Percentiles rank a stretch among this genome's conserved stretches.
These are phyloP conservation scores for Mortierella sp. DNA, from an alignment of 371 early-diverging fungal genomes.

Conservation along the genomic window DNA sequence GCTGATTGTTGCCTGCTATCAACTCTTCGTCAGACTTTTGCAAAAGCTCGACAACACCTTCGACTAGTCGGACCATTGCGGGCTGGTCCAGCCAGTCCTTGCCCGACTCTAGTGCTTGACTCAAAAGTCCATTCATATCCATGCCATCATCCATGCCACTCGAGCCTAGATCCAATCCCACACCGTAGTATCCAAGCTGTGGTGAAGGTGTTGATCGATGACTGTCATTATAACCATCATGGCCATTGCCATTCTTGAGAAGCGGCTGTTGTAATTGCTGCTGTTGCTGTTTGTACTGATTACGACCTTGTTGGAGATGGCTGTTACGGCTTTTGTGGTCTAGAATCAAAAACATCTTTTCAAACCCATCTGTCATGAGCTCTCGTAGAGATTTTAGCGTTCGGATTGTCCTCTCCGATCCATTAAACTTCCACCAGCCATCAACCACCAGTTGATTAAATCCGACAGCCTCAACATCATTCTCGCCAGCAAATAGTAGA, in stretches of 20 bases:
- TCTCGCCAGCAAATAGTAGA: conserved; percentile 57
- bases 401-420: conserved; percentile 53
- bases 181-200: conserved; percentile 53
- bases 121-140: conserved; percentile 45
- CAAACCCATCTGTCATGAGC: conserved; percentile 52
- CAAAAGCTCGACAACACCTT: conserved; percentile 45
- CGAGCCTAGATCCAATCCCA: conserved; percentile 42
- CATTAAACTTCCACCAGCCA: conserved; percentile 55
- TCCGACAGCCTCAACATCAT: conserved; percentile 45
- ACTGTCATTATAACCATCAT: conserved; percentile 21
- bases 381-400: conserved; percentile 39
- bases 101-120: conserved; percentile 49
- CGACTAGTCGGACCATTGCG: conserved; percentile 51
- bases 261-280: conserved; percentile 12
- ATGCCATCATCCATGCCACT: conserved; percentile 28
- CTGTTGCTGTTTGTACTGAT: conserved; percentile 16
- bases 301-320: conserved; percentile 33
- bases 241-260: conserved; percentile 14
- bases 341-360: conserved; percentile 54
- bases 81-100: conserved; percentile 58
- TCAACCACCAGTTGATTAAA: conserved; percentile 52
- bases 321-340: conserved; percentile 50
- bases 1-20: conserved; percentile 32
- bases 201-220: conserved; percentile 48
- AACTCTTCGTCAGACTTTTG: conserved; percentile 52